Evolutionary conservation across 768 basidiomycete species (phyloP).

Genomic region (Hirschioporus abietinus): DNA sequence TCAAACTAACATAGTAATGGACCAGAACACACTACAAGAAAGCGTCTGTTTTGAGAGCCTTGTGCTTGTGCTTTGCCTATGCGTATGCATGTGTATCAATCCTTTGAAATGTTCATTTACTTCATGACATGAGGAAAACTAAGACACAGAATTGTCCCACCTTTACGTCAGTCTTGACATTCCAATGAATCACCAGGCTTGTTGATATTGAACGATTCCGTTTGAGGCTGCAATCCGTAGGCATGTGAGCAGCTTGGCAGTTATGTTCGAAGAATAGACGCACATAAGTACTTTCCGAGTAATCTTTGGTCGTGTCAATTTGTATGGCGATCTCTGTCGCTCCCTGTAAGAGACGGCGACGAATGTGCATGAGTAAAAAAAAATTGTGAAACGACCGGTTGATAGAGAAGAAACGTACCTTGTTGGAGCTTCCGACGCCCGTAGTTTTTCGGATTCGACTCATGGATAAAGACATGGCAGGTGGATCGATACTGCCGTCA

Average conservation of each 20-base stretch:
- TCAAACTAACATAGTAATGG: neutral
- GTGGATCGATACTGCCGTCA: neutral
- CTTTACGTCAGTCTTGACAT: neutral
- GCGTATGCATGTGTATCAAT: no score
- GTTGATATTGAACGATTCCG: neutral
- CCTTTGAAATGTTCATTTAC: neutral
- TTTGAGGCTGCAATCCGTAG: neutral
- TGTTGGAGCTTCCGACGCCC: neutral
- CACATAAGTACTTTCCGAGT: neutral
- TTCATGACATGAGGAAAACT: neutral
- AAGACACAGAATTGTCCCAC: neutral
- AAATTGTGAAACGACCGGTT: conserved; percentile 41
- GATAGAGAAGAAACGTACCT: conserved; percentile 28
- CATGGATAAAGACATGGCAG: neutral
- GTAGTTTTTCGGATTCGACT: conserved; percentile 1
- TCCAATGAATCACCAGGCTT: neutral
- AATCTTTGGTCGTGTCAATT: conserved; percentile 57
- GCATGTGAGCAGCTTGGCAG: neutral
- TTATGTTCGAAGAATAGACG: neutral
- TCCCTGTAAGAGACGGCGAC: conserved; percentile 23
- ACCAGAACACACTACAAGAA: neutral
- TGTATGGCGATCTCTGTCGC: conserved; percentile 56
- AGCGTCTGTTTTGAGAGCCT: neutral
- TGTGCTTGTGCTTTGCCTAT: neutral
- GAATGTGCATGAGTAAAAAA: conserved; percentile 22